These are phyloP conservation scores for Radiomyces spectabilis DNA, from an alignment of 192 early-diverging fungal genomes.

Conservation along the genomic window DNA sequence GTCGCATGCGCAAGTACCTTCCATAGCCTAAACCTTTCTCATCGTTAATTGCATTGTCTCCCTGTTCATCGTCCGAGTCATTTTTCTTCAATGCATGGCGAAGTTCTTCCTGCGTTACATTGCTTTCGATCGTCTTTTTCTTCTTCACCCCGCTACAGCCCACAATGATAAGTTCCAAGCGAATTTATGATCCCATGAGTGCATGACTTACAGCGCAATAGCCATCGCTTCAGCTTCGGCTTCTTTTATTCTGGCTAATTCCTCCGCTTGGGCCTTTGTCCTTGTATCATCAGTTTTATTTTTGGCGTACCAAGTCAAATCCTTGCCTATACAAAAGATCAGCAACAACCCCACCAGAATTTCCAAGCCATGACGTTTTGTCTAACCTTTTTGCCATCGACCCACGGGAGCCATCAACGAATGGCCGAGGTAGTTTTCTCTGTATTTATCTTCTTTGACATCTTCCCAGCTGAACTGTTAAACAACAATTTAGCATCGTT, in stretches of 20 bases:
- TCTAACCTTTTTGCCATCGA: conserved; percentile 61
- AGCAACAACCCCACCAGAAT: too few relatives aligned
- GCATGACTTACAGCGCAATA: conserved; percentile 38
- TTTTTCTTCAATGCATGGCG: conserved; percentile 31
- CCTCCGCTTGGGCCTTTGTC: conserved; percentile 20
- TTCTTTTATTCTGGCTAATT: conserved; percentile 49
- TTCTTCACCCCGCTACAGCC: conserved; percentile 33
- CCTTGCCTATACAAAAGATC: conserved; percentile 34
- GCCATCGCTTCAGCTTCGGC: conserved; percentile 55
- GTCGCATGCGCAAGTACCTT: too few relatives aligned
- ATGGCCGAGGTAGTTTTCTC: conserved; percentile 84
- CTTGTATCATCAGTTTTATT: conserved; percentile 26
- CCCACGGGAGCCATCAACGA: conserved; percentile 74
- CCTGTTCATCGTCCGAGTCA: conserved; percentile 19
- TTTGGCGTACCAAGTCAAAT: conserved; percentile 71
- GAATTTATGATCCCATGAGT: not conserved
- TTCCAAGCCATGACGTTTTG: too few relatives aligned
- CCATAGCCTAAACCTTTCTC: conserved; percentile 28
- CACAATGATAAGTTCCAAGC: not conserved
- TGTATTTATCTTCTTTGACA: conserved; percentile 59
- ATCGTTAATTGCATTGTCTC: conserved; percentile 14
- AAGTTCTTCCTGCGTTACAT: conserved; percentile 41
- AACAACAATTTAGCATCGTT: not conserved
- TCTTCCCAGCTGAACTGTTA: conserved; percentile 50
- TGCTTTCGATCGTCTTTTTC: conserved; percentile 28